Evolutionary conservation across 306 rosid genomes (phyloP).

Genomic region (Oemleria cerasiformis): DNA sequence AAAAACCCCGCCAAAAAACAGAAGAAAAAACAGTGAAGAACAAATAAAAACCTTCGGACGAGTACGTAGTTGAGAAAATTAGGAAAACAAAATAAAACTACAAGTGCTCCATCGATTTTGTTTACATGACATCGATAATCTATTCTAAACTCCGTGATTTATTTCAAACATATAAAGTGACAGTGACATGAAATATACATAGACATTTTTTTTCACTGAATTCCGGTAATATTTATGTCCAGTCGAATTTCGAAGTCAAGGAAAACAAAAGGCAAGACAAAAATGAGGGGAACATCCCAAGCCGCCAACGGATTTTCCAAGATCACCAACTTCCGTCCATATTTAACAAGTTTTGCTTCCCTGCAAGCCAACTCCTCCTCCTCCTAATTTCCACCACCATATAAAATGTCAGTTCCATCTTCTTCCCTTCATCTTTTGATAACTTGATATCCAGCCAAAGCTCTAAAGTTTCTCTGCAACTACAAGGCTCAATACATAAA

Average conservation of each 20-base stretch:
- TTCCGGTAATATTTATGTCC: no score
- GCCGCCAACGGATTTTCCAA: conserved; percentile 8
- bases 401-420: background rate
- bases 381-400: background rate
- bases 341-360: background rate
- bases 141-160: no score
- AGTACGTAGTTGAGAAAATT: no score
- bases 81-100: no score
- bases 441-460: background rate
- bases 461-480: background rate
- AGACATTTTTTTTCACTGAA: no score
- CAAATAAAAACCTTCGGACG: background rate
- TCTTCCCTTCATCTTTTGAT: background rate
- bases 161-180: no score
- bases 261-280: background rate
- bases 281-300: background rate
- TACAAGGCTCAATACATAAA: no score
- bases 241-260: no score
- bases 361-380: background rate
- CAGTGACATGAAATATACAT: no score
- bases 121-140: background rate
- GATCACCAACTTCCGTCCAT: background rate
- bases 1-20: background rate
- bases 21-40: background rate
- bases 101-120: no score